These are phyloP conservation scores for Saccharomycopsis capsularis DNA, from an alignment of 805 yeast species.

Conservation along the genomic window DNA sequence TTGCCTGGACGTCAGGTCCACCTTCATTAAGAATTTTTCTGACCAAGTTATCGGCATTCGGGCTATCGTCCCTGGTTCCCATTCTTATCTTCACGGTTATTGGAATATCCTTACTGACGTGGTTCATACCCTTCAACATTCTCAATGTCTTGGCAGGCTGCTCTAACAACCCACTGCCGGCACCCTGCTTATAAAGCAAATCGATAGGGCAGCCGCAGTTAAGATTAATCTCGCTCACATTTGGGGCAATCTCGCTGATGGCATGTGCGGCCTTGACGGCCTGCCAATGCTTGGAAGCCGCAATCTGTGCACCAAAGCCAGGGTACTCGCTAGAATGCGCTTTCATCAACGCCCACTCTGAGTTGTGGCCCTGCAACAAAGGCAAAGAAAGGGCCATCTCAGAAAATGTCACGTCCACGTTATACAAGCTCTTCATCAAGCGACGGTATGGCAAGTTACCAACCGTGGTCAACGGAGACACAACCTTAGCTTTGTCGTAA, in stretches of 20 bases:
- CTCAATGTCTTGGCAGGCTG: conserved; percentile 76
- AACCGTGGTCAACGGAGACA: conserved; percentile 94
- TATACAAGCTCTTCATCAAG: conserved; percentile 70
- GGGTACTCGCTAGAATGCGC: conserved; percentile 78
- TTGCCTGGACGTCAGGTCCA: conserved; percentile 70
- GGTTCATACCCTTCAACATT: conserved; percentile 81
- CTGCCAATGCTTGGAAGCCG: conserved; percentile 88
- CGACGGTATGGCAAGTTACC: conserved; percentile 95
- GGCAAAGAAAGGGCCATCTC: conserved; percentile 94
- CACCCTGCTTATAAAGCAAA: conserved; percentile 86
- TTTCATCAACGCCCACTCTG: conserved; percentile 97
- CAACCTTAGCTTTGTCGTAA: conserved; percentile 68
- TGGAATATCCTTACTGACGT: conserved; percentile 84
- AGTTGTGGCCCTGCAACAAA: conserved; percentile 77
- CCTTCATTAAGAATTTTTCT: conserved; percentile 43
- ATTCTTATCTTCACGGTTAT: conserved; percentile 88
- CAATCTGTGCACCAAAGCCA: conserved; percentile 91
- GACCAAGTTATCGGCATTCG: conserved; percentile 78
- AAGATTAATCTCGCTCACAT: conserved; percentile 77
- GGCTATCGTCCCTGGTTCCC: conserved; percentile 79
- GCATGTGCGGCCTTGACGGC: conserved; percentile 90
- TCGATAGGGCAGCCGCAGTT: conserved; percentile 99
- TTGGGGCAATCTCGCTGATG: conserved; percentile 47
- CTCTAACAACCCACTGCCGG: conserved; percentile 90
- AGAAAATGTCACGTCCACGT: conserved; percentile 88